Evolutionary conservation across 371 early-diverging fungal genomes (phyloP), one percentile per base, ranked within the genome.

Genomic region (Encephalitozoon romaleae): DNA sequence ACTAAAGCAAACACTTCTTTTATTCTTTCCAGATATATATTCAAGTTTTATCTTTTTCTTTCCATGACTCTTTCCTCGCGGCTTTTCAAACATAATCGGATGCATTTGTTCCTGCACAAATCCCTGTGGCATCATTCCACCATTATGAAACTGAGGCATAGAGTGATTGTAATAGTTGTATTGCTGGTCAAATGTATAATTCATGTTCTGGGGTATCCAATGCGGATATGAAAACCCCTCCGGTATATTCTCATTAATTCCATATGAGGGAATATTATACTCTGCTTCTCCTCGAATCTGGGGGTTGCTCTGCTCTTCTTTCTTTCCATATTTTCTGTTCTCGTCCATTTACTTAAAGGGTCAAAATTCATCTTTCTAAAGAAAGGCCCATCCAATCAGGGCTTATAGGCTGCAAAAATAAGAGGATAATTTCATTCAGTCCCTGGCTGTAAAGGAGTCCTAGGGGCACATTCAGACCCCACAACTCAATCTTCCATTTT

Each of bases 1-100:
- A 76, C 90, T 90, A 85, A 97, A 97, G 2, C 96, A 94, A 71
- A 96, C 94, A 78, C 93, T 92, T 78, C 98, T 88, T 76, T 93
- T 88, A 76, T 89, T 90, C 85, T 92, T 94, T 82, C 93, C 94
- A 73, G 91, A 90, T 77, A 97, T 97, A 81, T 90, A 96, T 82
- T 92, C 93, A 84, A 94, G 93, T 83, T 91, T 93, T 84, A 95
- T 76, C 67, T 84, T 94, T 84, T 94, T 94, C 80, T 93, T 89
- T 53, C 95, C 79, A 67, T 76, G 59, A 34, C 59, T 59, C 21
- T 38, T 30, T 15, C 30, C 59, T 18, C 59, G 32, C 32, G 59
- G 59, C 5, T 59, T 59, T 59, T 59, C 59, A 59, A 59, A 59
- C 18, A 38, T 59, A 59, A 59, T 59, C 38, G 59, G 32, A 59